Percentiles rank a stretch among this genome's conserved stretches.
These are phyloP conservation scores for Macrophomina tecta DNA, from an alignment of 2,329 filamentous ascomycete genomes.

Conservation along the genomic window DNA sequence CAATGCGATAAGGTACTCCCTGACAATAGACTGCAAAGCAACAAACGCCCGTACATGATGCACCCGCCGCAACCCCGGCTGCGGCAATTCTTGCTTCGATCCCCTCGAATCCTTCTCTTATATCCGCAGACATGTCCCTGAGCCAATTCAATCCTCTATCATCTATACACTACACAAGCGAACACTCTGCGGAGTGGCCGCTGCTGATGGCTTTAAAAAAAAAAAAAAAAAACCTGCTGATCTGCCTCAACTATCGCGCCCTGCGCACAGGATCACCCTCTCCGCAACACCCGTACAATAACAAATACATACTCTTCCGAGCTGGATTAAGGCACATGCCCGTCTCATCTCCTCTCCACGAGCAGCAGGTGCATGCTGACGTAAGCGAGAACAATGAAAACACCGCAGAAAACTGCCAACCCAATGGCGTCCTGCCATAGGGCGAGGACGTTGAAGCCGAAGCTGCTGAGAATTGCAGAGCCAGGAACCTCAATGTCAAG, in stretches of 20 bases:
- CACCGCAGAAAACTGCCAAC: conserved; percentile 78
- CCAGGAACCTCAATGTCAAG: conserved; percentile 96
- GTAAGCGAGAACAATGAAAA: conserved; percentile 89
- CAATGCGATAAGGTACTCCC: not conserved
- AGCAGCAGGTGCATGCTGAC: conserved; percentile 90
- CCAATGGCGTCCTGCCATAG: conserved; percentile 86
- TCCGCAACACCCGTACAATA: not conserved
- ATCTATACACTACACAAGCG: conserved; percentile 15
- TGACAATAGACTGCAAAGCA: not conserved
- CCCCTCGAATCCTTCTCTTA: too few relatives aligned
- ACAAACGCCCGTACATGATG: conserved; percentile 9
- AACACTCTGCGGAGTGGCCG: not conserved
- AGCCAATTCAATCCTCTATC: conserved; percentile 2
- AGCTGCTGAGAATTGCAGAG: conserved; percentile 89
- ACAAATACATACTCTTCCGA: conserved; percentile 3
- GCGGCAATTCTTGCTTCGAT: not conserved
- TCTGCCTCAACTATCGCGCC: not conserved
- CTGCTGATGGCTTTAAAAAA: not conserved
- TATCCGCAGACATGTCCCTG: not conserved
- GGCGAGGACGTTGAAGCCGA: conserved; percentile 88
- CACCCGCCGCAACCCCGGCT: not conserved
- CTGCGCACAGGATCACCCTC: not conserved
- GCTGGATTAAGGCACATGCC: not conserved
- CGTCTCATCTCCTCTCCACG: conserved; percentile 76
- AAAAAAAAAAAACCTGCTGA: not conserved